A percentile compares a stretch with the other conserved stretches of the same genome.
These are phyloP conservation scores for Adansonia rubrostipa DNA, from an alignment of 441 rosid genomes.

Conservation along the genomic window DNA sequence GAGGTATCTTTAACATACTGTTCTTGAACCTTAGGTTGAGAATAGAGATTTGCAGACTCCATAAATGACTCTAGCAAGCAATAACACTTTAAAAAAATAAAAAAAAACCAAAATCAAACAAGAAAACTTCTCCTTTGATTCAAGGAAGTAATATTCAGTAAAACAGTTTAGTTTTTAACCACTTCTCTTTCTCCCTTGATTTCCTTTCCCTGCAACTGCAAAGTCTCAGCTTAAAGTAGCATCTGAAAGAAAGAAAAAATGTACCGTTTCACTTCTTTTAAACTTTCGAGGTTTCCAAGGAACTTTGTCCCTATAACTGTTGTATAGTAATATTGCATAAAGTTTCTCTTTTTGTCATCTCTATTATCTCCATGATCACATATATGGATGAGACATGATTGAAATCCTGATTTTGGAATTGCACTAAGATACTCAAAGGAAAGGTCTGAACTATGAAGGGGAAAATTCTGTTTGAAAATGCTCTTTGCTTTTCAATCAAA, in stretches of 20 bases:
- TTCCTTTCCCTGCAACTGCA: conserved; percentile 9
- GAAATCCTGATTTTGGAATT: background rate
- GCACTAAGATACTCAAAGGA: background rate
- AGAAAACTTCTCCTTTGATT: background rate
- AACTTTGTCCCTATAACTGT: background rate
- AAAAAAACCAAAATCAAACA: background rate
- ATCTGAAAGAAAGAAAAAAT: background rate
- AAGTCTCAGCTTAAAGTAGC: conserved; percentile 16
- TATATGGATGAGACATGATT: conserved; percentile 2
- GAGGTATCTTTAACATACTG: conserved; percentile 32
- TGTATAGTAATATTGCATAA: background rate
- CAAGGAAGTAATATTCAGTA: background rate
- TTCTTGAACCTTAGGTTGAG: conserved; percentile 34
- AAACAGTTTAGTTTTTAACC: background rate
- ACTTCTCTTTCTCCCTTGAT: background rate
- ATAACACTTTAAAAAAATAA: background rate
- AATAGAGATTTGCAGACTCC: conserved; percentile 41
- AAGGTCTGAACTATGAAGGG: background rate
- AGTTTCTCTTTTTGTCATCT: background rate
- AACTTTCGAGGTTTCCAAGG: no score
- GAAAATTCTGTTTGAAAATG: conserved; percentile 11
- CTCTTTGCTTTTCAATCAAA: background rate
- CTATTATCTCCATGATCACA: background rate
- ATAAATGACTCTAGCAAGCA: conserved; percentile 10
- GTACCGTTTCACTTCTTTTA: no score